Evolutionary conservation across 495 filamentous ascomycete genomes (phyloP), one percentile per base, ranked within the genome.

Genomic region (Durotheca rogersii): DNA sequence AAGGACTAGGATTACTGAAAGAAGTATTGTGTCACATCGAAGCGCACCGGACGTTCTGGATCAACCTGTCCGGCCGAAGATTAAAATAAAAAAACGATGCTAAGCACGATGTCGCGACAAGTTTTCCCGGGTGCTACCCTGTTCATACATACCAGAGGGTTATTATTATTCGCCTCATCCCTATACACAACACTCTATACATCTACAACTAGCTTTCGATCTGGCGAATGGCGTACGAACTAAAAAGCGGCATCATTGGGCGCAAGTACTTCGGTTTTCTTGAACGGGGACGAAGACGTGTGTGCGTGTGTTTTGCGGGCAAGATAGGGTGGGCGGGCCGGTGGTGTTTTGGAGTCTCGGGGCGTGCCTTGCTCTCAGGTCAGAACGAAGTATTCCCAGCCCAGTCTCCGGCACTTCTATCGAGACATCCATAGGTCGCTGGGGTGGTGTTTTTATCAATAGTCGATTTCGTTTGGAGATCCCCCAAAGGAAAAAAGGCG

Each of bases 151-250:
- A 47, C 52, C 41, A 18, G 48, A 48, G 45, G 50, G 21, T 31
- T 51, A 50, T 50, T 51, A 50, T 50, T 41, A 51, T 47, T 38
- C 41, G 42, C 47, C 43, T 37, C 41, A 53, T 51, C 51, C 59
- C 23, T 56, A n/a, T n/a, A 56, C 57, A 58, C 58, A 53, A 46
- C 57, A 58, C 52, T 56, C 60, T 55, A 58, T 58, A 57, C 61
- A 46, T 58, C 56, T 62, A 58, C 20, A 56, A 53, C 63, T 59
- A 61, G 63, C 53, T 66, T 61, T 47, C 48, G 47, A 61, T 54
- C 45, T 41, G 63, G 63, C 63, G 63, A 66, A 66, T 48, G 63
- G 63, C 63, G 63, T 64, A 66, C 54, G 62, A 66, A 64, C 39
- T 43, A 64, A 66, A 64, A 66, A 64, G 63, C 60, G 57, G 63